Evolutionary conservation across 192 early-diverging fungal genomes (phyloP), one percentile per base, ranked within the genome.

Genomic region (Rhizoclosmatium globosum): DNA sequence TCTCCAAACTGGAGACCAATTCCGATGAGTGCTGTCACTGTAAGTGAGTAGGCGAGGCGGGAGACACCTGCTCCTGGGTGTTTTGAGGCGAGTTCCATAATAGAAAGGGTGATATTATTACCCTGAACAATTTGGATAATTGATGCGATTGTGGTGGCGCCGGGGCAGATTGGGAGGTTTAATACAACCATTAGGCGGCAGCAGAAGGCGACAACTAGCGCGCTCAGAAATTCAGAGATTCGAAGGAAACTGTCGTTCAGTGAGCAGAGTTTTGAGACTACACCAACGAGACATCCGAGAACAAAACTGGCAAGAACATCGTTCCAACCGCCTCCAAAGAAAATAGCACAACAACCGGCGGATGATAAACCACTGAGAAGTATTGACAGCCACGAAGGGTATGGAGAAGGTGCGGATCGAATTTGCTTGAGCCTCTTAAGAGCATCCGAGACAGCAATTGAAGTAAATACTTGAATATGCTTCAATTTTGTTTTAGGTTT

Each of bases 1-100:
- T 81, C 69, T 15, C 83, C 83, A 62, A 84, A 77, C 47, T 77
- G 68, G 3, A 84, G 72, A n/a, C 83, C 83, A 60, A 82, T 82
- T 21, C 83, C 83, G 50, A 84, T 84, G 45, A 84, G 45, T 1
- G 76, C 83, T 13, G 83, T 82, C 57, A 84, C 78, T 1, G 73
- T 74, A 15, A 84, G 6, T 21, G 79, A 80, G 64, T 79, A 81
- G 1, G 71, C 79, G 9, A 84, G 77, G 21, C 83, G 56, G 3
- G 80, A 65, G 4, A 78, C 68, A 6, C 83, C 83, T 48, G 69
- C 59, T 47, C 78, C 79, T 53, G 82, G 77, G 47, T 84, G 59
- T 15, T 73, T 59, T 38, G 83, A 81, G 4, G 77, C 83, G 17
- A 84, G 71, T 65, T 84, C 83, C 43, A 84, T 80, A 47, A 84